Evolutionary conservation across 73 alveolate species (phyloP), one percentile per base, ranked within the genome.

Genomic region (Paramecium bursaria): DNA sequence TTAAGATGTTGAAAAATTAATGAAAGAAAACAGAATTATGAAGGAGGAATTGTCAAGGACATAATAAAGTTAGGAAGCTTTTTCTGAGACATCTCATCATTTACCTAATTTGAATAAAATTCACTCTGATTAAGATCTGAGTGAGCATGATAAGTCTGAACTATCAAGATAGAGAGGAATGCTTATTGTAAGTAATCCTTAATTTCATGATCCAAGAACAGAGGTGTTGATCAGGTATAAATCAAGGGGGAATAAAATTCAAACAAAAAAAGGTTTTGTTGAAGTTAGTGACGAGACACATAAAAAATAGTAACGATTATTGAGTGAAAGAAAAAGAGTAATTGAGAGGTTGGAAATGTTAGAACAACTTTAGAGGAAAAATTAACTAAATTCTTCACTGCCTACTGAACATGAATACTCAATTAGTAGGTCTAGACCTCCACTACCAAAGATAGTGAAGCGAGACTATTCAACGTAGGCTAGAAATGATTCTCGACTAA

Each of bases 21-120:
- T 76, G 61, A 26, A 87, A 50, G 97, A 92, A 87, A 92, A 92
- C 87, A 90, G 91, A 50, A 73, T 80, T 7, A 87, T 92, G 94
- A 87, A 86, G 53, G 42, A 80, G 26, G 91, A 91, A 50, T 73
- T 92, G 19, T 51, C 82, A 48, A 48, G 53, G 29, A 15, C 87
- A 1, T 85, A 85, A 25, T 57, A 22, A 51, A 22, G 51, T 22
- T 39, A 54, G 4, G 46, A 49, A 17, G 76, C 42, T 44, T 13
- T 53, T 25, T 53, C 67, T 17, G 89, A 79, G 9, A 35, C 50
- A n/a, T 39, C 89, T 1, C 50, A 50, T n/a, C n/a, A n/a, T 53
- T 3, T 53, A 13, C 30, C 74, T 17, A 53, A 53, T 26, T 17
- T 47, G 25, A 7, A 53, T 9, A 53, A 53, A 53, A 53, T 30